Conservation (phyloP, 805 yeast species). For the Metschnikowia lochheadii region DNA sequence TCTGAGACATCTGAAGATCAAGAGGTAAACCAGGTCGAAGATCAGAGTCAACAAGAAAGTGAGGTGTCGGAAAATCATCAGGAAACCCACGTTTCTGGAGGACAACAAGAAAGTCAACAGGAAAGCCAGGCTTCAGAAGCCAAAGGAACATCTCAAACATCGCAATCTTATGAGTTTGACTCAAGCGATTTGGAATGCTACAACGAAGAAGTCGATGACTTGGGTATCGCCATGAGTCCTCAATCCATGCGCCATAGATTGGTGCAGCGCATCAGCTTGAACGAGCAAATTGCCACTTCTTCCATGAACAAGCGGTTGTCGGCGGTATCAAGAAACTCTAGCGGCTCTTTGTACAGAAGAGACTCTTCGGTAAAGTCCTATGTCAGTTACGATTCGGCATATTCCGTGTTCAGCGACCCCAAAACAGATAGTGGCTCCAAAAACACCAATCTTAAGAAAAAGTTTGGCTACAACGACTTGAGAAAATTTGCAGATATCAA, state of each 20-base stretch:
- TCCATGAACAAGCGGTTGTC: slow-evolving; percentile 17
- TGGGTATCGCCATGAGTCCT: slow-evolving; percentile 42
- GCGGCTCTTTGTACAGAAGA: slow-evolving; percentile 30
- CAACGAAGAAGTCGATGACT: slow-evolving; percentile 39
- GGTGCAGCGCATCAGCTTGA: slow-evolving; percentile 23
- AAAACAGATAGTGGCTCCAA: slow-evolving; percentile 13
- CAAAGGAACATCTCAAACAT: background rate
- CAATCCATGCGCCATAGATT: slow-evolving; percentile 23
- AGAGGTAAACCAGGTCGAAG: background rate
- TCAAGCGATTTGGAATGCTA: slow-evolving; percentile 36
- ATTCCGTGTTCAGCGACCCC: slow-evolving; percentile 31
- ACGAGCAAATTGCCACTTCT: slow-evolving; percentile 13
- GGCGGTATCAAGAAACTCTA: slow-evolving; percentile 28
- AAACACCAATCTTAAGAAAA: slow-evolving; percentile 38
- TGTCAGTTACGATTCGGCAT: slow-evolving; percentile 56
- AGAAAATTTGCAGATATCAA: slow-evolving; percentile 24
- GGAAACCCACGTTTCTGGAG: too few species aligned
- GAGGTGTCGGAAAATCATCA: background rate
- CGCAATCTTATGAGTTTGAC: slow-evolving; percentile 9
- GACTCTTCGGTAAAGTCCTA: slow-evolving; percentile 46
- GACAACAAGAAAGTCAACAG: background rate
- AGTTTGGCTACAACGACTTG: slow-evolving; percentile 46
- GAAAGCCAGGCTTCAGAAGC: background rate
- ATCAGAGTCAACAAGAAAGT: too few species aligned
- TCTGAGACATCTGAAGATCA: background rate